Base-by-base conservation (phyloP, 805 yeast genomes). In the Candida qinlingensis region DNA sequence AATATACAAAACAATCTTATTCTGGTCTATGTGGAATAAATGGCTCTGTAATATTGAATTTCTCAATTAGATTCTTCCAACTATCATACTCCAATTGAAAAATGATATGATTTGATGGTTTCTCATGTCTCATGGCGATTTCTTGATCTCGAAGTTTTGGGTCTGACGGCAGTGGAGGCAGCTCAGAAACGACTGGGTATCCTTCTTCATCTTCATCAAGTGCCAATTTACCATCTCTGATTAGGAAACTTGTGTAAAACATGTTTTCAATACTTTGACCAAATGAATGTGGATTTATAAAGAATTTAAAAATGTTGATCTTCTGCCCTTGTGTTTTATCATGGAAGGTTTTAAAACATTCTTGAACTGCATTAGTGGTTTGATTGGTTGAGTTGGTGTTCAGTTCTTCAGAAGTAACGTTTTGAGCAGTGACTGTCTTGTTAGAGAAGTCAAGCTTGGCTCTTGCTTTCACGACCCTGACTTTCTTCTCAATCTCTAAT, bases 211-310 rank as follows among this genome's bases (percentile, higher is more conserved):
- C 81, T 41, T 72, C 73, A n/a, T 72, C 78, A 26, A 89, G 55
- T 27, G 70, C 67, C 35, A 89, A 64, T 55, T 72, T 79, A 0
- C 87, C 90, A 57, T 87, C 95, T 57, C 83, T 78, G 2, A 89
- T 78, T 41, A 92, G 67, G 58, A 91, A 90, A 61, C 96, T 85
- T 0, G 87, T 75, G 59, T 83, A 87, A 58, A 91, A 91, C 57
- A 92, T 66, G 60, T 88, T 89, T 63, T 92, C 97, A 3, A 91
- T 82, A 1, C 90, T 77, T 61, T 84, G 90, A 1, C 85, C 72
- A 64, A 84, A 91, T 6, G 92, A 83, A 12, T 67, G 52, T 1
- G 97, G 96, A 61, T 92, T 82, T 19, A 91, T 70, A 44, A 87
- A 76, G 55, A 86, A 83, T 52, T 73, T 70, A 59, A 79, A 87